Conservation (phyloP, 495 filamentous ascomycete species). For the Elasticomyces elasticus region DNA sequence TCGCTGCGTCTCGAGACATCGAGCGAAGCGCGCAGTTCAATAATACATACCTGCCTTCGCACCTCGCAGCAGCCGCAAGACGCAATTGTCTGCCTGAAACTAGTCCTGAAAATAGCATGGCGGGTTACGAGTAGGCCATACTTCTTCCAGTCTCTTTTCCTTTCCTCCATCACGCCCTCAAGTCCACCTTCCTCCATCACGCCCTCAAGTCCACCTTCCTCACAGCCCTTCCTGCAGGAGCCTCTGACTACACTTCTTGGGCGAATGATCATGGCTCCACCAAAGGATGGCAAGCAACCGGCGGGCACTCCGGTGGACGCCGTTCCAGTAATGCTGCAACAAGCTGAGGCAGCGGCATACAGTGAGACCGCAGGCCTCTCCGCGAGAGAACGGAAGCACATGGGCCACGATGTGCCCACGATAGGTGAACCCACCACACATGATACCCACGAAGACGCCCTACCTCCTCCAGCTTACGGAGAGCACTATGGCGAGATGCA, state of each 20-base stretch:
- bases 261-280: background rate
- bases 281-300: background rate
- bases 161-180: background rate
- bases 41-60: background rate
- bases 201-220: background rate
- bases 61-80: background rate
- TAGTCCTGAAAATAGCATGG: no score
- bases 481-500: slow-evolving; percentile 40
- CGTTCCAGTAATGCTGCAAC: slow-evolving; percentile 3
- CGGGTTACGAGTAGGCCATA: no score
- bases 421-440: background rate
- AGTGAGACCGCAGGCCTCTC: background rate
- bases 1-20: no score
- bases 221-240: background rate
- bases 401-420: slow-evolving; percentile 9
- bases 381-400: slow-evolving; percentile 3
- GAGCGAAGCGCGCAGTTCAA: background rate
- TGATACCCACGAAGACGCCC: background rate
- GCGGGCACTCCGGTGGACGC: background rate
- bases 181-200: no score
- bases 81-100: background rate
- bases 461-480: slow-evolving; percentile 43
- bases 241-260: background rate
- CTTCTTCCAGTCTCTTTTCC: background rate
- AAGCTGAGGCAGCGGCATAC: slow-evolving; percentile 3